phyloP scores from a whole-genome alignment of 108 stramenopile genomes.

The Nitzschia palea region DNA sequence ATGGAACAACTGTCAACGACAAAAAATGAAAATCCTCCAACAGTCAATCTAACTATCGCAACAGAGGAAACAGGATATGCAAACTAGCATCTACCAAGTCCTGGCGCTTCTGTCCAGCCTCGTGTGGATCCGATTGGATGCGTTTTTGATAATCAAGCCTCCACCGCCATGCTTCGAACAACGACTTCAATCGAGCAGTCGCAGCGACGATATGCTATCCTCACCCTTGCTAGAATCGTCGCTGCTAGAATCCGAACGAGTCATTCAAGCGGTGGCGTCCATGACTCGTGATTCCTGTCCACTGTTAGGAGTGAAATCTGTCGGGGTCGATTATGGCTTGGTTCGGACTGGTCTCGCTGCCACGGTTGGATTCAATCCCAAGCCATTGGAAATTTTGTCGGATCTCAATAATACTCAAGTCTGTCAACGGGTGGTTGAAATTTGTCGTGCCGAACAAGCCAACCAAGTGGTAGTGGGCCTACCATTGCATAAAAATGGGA shows the following conservation, averaged over 20 bases:
- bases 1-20: too few species aligned
- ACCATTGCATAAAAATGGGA: conserved; percentile 83
- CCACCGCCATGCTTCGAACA: too few species aligned
- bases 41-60: too few species aligned
- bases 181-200: too few species aligned
- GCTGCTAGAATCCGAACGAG: not conserved
- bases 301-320: conserved; percentile 50
- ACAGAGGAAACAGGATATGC: too few species aligned
- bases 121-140: too few species aligned
- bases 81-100: too few species aligned
- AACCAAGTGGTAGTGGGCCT: conserved; percentile 68
- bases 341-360: conserved; percentile 77
- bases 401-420: conserved; percentile 49
- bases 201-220: too few species aligned
- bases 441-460: conserved; percentile 50
- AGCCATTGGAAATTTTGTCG: conserved; percentile 59
- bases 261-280: not conserved
- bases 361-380: conserved; percentile 69
- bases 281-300: conserved; percentile 15
- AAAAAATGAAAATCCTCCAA: too few species aligned
- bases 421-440: conserved; percentile 38
- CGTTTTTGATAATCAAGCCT: too few species aligned
- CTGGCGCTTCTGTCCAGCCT: too few species aligned
- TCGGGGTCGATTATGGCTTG: conserved; percentile 84
- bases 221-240: too few species aligned